Evolutionary conservation across 2,329 filamentous ascomycete species (phyloP), one percentile per base, ranked within the genome.

Genomic region (Malbranchea cinnamomea): DNA sequence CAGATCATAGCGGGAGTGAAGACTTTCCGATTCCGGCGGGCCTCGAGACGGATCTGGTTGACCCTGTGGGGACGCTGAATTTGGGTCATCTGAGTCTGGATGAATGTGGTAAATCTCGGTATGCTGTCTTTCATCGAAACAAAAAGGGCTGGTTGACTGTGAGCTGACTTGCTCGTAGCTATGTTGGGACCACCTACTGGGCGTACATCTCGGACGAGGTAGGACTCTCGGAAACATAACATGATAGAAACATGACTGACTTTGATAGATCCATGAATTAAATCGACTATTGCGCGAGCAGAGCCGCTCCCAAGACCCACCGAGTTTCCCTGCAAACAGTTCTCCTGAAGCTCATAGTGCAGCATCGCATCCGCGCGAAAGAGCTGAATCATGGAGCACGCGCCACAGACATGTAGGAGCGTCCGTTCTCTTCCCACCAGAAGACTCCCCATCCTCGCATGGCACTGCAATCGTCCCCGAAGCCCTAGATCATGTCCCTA

Each of bases 151-250:
- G n/a, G n/a, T n/a, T n/a, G n/a, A n/a, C n/a, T n/a, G n/a, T n/a
- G n/a, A n/a, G n/a, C n/a, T 33, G 35, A 37, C 37, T 15, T 24
- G 24, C 11, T 10, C n/a, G n/a, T 33, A 57, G 56, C 47, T 60
- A 60, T 36, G 56, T 60, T 13, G 56, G 56, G 13, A 59, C 55
- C 4, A 60, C 56, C 7, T 60, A 58, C 35, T 60, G 55, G 54
- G 56, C 56, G 15, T 60, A 59, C 41, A 57, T 60, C 18, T 56
- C 54, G 6, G 49, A 56, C 19, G 56, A 60, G 46, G 54, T 58
- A 50, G 31, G 31, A 8, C 1, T 16, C 18, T 4, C 14, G n/a
- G n/a, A 4, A 5, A 17, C 2, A 15, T 26, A 5, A 13, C 4
- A n/a, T 9, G 20, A 15, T 15, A n/a, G 17, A 26, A 19, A 12